A percentile compares a stretch with the other conserved stretches of the same genome.
Evolutionary conservation across 331 rosid species (phyloP).

Genomic region (Spiraea crenata): DNA sequence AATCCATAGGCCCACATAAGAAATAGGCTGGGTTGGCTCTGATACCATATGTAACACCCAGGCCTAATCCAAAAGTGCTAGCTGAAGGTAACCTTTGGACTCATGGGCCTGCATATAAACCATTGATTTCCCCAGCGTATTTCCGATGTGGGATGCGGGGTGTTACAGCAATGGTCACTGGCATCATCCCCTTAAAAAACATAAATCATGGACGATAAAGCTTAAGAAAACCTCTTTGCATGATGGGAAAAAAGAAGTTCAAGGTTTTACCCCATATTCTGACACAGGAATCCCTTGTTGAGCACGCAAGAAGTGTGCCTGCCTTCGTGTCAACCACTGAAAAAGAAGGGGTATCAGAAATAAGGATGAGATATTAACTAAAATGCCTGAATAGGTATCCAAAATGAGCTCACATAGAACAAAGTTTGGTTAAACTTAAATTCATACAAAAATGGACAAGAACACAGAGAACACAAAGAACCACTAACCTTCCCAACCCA

Average conservation of each 20-base stretch:
- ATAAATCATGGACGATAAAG: too few relatives aligned
- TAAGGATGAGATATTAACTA: constrained; percentile 19
- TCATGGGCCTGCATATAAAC: too few relatives aligned
- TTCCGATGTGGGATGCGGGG: too few relatives aligned
- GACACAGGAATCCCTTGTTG: constrained; percentile 84
- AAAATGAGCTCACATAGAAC: constrained; percentile 14
- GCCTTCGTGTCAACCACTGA: constrained; percentile 87
- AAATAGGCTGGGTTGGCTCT: too few relatives aligned
- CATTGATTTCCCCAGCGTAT: too few relatives aligned
- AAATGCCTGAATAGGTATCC: neutral
- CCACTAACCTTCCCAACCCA: constrained; percentile 70
- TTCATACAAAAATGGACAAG: neutral
- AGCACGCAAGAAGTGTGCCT: constrained; percentile 63
- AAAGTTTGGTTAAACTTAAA: constrained; percentile 11
- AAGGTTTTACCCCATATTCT: constrained; percentile 61
- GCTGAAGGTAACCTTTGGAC: too few relatives aligned
- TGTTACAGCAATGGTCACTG: too few relatives aligned
- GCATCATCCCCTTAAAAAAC: too few relatives aligned
- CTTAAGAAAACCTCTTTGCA: neutral
- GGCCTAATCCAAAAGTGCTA: too few relatives aligned
- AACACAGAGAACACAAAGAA: neutral
- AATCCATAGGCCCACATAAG: too few relatives aligned
- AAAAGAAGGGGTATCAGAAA: constrained; percentile 14
- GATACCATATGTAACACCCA: too few relatives aligned
- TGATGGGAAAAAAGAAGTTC: neutral